phyloP scores from a whole-genome alignment of 345 rosid species.

The Erysimum cheiranthoides region DNA sequence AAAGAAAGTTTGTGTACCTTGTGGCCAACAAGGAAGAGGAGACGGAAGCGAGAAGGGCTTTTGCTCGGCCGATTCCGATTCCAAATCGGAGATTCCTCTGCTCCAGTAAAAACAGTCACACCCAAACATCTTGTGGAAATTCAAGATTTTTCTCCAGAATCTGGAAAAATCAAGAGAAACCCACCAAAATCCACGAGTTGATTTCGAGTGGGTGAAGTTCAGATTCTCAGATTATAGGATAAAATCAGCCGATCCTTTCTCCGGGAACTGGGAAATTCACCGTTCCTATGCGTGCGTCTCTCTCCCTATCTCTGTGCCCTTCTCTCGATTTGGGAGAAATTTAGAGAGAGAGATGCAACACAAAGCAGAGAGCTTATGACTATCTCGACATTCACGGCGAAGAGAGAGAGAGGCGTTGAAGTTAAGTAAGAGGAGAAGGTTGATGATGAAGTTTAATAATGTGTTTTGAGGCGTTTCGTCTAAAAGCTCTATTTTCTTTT shows the following conservation, averaged over 20 bases:
- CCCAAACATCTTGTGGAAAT: constrained; percentile 54
- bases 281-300: constrained; percentile 13
- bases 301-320: constrained; percentile 27
- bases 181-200: constrained; percentile 53
- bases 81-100: constrained; percentile 39
- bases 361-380: constrained; percentile 28
- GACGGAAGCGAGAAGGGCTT: constrained; percentile 71
- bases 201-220: constrained; percentile 31
- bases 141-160: constrained; percentile 13
- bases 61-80: constrained; percentile 39
- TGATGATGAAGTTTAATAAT: constrained; percentile 18
- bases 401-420: constrained; percentile 29
- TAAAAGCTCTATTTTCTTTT: background rate
- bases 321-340: constrained; percentile 13
- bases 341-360: constrained; percentile 14
- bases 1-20: constrained; percentile 52
- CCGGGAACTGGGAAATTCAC: constrained; percentile 23
- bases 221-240: constrained; percentile 22
- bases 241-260: constrained; percentile 10
- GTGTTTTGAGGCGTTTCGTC: constrained; percentile 16
- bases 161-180: constrained; percentile 35
- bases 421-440: constrained; percentile 41
- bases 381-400: constrained; percentile 27
- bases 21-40: constrained; percentile 75
- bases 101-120: constrained; percentile 71